A percentile compares a stretch with the other conserved stretches of the same genome.
Evolutionary conservation across 2,329 filamentous ascomycete genomes (phyloP).

Genomic region (Claviceps pazoutovae): DNA sequence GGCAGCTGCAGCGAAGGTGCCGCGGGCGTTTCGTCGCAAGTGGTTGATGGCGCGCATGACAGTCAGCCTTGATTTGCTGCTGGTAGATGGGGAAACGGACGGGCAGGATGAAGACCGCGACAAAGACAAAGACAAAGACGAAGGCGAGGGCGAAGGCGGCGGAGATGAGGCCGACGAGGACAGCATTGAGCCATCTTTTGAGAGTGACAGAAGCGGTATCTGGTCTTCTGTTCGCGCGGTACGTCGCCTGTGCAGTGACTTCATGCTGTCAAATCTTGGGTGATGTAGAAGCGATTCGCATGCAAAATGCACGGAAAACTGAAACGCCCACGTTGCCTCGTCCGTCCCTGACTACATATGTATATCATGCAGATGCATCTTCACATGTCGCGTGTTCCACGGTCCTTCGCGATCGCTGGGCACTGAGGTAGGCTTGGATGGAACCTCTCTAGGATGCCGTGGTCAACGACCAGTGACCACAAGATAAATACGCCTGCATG

Average conservation of each 20-base stretch:
- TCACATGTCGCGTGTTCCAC: not conserved
- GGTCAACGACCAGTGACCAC: not conserved
- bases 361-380: not conserved
- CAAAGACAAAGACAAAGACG: too few species aligned
- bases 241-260: not conserved
- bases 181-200: not conserved
- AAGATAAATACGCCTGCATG: not conserved
- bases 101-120: not conserved
- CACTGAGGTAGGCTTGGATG: too few species aligned
- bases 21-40: not conserved
- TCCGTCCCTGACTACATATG: not conserved
- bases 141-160: not conserved
- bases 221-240: not conserved
- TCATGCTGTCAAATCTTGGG: not conserved
- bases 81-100: not conserved
- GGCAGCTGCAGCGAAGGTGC: not conserved
- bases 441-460: not conserved
- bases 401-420: not conserved
- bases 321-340: not conserved
- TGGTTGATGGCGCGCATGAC: not conserved
- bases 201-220: not conserved
- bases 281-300: not conserved
- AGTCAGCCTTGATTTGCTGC: not conserved
- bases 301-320: not conserved
- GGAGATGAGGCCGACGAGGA: not conserved